Base-by-base conservation (phyloP, 192 early-diverging fungal species). In the Phycomyces nitens region DNA sequence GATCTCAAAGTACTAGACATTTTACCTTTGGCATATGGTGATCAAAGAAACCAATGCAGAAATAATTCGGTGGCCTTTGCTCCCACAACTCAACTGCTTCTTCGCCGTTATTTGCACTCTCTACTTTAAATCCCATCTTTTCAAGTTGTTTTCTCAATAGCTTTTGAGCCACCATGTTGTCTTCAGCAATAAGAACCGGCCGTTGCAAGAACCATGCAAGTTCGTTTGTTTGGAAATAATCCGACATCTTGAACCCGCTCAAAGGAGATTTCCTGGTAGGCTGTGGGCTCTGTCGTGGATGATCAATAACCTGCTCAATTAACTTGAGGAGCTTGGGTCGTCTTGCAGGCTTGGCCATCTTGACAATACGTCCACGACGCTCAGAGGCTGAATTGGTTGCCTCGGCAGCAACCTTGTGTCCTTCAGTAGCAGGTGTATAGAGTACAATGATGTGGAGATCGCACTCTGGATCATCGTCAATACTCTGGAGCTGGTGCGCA, bases 21-120 rank as follows among this genome's bases (percentile, higher is more conserved):
- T 59, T 71, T 74, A 80, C 71, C 65, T 73, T 73, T 5, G 77
- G 80, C 80, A 81, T 81, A 44, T 81, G 80, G 40, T 81, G 80
- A 54, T 81, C 80, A 71, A 81, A 78, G 52, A 81, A 78, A 1
- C 73, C 75, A 44, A 80, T 42, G 14, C 65, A 77, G 42, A 68
- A 80, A 29, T 80, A 70, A 53, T 73, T 62, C 24, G 68, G 43
- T n/a, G 75, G 70, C 23, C 74, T 59, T 10, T 71, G 40, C 20
- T 71, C 64, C 53, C 70, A 80, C 10, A 80, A 26, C 0, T 63
- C 5, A 27, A 77, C 55, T 0, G 79, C 79, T 52, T 82, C 75
- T 22, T 71, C 75, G 14, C 78, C 77, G 62, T 82, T 73, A 58
- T 79, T 77, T 0, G 77, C 77, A 39, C 75, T 74, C n/a, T 77